phyloP scores from a whole-genome alignment of 164 flowering plant species.

The grape (Vitis vinifera) region ASM3070453v1 NC_081814.1:3132001-3132500 shows the following conservation, averaged over 20 bases:
- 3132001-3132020: slow-evolving; percentile 31
- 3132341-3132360: neutral
- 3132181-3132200: neutral
- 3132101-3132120: slow-evolving; percentile 22
- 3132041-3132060: neutral
- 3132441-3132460: too few species aligned
- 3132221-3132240: too few species aligned
- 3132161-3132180: slow-evolving; percentile 29
- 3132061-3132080: neutral
- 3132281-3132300: too few species aligned
- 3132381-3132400: neutral
- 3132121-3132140: slow-evolving; percentile 18
- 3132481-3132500: too few species aligned
- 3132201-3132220: too few species aligned
- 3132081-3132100: slow-evolving; percentile 28
- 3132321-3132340: neutral
- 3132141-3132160: slow-evolving; percentile 2
- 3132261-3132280: too few species aligned
- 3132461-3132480: neutral
- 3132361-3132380: slow-evolving; percentile 4
- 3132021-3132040: slow-evolving; percentile 23
- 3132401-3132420: slow-evolving; percentile 3
- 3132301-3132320: too few species aligned
- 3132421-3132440: too few species aligned
- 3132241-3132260: neutral